A percentile compares a stretch with the other conserved stretches of the same genome.
Evolutionary conservation across 805 yeast genomes (phyloP).

Genomic region (Maudiozyma turicensis): DNA sequence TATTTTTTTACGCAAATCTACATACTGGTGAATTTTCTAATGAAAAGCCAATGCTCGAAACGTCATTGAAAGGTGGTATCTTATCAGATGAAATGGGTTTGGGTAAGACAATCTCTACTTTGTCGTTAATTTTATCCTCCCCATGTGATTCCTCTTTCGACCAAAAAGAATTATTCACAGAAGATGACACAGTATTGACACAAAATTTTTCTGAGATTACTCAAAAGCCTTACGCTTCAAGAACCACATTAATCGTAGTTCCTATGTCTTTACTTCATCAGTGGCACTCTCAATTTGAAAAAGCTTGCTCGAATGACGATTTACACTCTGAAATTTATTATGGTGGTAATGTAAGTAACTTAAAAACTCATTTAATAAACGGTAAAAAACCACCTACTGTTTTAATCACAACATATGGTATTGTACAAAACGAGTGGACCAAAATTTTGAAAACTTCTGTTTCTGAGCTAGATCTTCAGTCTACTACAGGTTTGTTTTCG

Average conservation of each 20-base stretch:
- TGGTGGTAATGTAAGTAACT: constrained; percentile 52
- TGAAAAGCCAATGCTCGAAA: constrained; percentile 53
- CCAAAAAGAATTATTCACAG: constrained; percentile 5
- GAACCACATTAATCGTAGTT: constrained; percentile 69
- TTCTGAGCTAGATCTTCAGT: constrained; percentile 9
- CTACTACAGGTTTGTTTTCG: constrained; percentile 50
- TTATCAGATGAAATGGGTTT: constrained; percentile 96
- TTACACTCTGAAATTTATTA: constrained; percentile 57
- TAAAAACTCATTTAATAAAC: constrained; percentile 37
- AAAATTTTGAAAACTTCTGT: constrained; percentile 27
- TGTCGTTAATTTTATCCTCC: constrained; percentile 59
- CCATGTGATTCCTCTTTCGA: constrained; percentile 38
- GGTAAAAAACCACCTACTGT: constrained; percentile 49
- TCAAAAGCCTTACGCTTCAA: constrained; percentile 44
- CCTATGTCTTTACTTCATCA: constrained; percentile 90
- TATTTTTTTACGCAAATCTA: constrained; percentile 56
- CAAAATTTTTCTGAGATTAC: not conserved
- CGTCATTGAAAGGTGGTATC: constrained; percentile 69
- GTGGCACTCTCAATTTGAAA: constrained; percentile 76
- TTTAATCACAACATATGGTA: constrained; percentile 80
- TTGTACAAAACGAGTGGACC: constrained; percentile 67
- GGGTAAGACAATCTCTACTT: constrained; percentile 82
- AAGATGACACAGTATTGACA: not conserved
- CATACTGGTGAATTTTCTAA: constrained; percentile 72
- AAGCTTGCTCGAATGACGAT: constrained; percentile 39